Percentiles rank a stretch among this genome's conserved stretches.
These are phyloP conservation scores for bread wheat (Triticum aestivum) DNA, from an alignment of 176 grass and related monocot genomes.

Conservation along the genomic window DNA sequence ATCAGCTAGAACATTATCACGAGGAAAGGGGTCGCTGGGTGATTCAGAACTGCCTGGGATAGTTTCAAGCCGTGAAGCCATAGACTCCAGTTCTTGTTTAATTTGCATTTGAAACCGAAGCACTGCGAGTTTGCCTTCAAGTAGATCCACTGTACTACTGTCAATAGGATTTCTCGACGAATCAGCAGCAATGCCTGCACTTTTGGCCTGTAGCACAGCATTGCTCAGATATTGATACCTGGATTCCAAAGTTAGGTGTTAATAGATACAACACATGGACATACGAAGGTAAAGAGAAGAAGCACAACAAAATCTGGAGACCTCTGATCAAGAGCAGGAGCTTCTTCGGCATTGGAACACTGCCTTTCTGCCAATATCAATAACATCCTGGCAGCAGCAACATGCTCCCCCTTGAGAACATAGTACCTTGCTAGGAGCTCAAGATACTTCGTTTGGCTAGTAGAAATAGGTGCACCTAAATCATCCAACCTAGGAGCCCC, in stretches of 20 bases:
- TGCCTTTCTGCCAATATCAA: constrained; percentile 87
- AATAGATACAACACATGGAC: background rate
- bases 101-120: constrained; percentile 97
- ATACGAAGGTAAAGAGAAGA: constrained; percentile 30
- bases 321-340: constrained; percentile 83
- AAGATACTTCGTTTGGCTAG: constrained; percentile 71
- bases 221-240: constrained; percentile 93
- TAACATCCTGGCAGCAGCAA: constrained; percentile 76
- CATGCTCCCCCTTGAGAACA: constrained; percentile 86
- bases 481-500: constrained; percentile 44
- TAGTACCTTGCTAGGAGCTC: constrained; percentile 83
- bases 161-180: constrained; percentile 65
- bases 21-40: constrained; percentile 49
- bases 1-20: constrained; percentile 48
- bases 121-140: constrained; percentile 92
- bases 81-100: constrained; percentile 70
- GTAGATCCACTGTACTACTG: constrained; percentile 81
- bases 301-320: constrained; percentile 36
- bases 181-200: constrained; percentile 49
- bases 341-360: constrained; percentile 63
- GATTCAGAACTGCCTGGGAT: constrained; percentile 41
- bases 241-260: constrained; percentile 41
- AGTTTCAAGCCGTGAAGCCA: constrained; percentile 46
- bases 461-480: constrained; percentile 48
- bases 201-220: constrained; percentile 91